Conservation (phyloP, 345 rosid genomes). For the Nephelium lappaceum region DNA sequence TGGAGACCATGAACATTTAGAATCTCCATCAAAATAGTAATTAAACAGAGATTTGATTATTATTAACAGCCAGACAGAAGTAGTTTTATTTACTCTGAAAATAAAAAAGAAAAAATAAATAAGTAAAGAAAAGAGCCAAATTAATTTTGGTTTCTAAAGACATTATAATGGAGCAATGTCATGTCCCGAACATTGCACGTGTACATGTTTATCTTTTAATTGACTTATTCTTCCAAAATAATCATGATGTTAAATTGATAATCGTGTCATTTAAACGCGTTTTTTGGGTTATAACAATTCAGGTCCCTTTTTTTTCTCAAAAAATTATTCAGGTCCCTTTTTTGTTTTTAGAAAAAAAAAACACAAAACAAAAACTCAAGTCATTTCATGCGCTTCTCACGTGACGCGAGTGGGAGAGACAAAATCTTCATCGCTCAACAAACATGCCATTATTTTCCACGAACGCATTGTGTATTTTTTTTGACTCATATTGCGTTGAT, state of each 20-base stretch:
- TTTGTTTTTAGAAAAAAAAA: no score
- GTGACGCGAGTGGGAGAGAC: constrained; percentile 12
- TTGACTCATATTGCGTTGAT: constrained; percentile 13
- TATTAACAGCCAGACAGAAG: neutral
- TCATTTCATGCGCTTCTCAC: constrained; percentile 25
- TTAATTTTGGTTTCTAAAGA: neutral
- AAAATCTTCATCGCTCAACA: constrained; percentile 25
- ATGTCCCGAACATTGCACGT: constrained; percentile 15
- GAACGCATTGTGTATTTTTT: constrained; percentile 12
- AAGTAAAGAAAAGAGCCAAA: no score
- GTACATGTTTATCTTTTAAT: constrained; percentile 6
- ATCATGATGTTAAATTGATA: neutral
- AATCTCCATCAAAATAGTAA: neutral
- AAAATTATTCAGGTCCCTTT: no score
- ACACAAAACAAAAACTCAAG: neutral
- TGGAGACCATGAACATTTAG: neutral
- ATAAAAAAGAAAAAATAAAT: no score
- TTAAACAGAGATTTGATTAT: neutral
- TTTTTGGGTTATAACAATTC: constrained; percentile 3
- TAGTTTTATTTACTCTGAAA: no score
- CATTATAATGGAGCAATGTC: neutral
- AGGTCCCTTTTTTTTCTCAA: no score
- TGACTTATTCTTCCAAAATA: neutral
- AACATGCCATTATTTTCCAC: constrained; percentile 35
- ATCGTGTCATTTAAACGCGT: no score